Conservation (phyloP, 345 rosid species). For the Moricandia arvensis region DNA sequence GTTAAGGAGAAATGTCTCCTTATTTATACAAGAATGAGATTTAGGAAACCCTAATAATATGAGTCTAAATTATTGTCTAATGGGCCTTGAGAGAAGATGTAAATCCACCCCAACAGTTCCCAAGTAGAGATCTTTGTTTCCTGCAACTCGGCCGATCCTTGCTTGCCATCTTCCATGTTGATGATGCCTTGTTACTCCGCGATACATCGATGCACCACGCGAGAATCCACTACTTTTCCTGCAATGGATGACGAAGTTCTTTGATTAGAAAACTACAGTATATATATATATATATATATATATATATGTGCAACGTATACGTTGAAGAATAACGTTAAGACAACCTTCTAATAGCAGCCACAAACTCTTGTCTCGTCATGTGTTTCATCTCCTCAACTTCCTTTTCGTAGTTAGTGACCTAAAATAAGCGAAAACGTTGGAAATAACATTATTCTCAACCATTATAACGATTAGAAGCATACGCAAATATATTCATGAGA, state of each 20-base stretch:
- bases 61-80: no score
- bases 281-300: no score
- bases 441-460: background rate
- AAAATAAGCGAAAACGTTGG: background rate
- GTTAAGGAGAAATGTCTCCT: no score
- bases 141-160: slow-evolving; percentile 97
- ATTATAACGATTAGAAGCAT: background rate
- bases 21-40: no score
- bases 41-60: no score
- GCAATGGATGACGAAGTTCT: background rate
- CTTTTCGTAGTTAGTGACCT: slow-evolving; percentile 94
- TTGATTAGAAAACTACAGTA: slow-evolving; percentile 7
- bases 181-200: slow-evolving; percentile 99
- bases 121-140: no score
- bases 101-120: no score
- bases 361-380: slow-evolving; percentile 99
- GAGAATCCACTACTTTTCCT: slow-evolving; percentile 99
- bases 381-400: slow-evolving; percentile 97
- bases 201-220: slow-evolving; percentile 98
- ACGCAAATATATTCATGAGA: background rate
- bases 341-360: slow-evolving; percentile 92
- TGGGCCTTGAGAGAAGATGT: no score
- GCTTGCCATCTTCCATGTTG: slow-evolving; percentile 99
- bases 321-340: background rate
- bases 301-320: background rate